Evolutionary conservation across 148 eudicot species (phyloP), one percentile per base, ranked within the genome.

Genomic region (Cornus suecica): DNA sequence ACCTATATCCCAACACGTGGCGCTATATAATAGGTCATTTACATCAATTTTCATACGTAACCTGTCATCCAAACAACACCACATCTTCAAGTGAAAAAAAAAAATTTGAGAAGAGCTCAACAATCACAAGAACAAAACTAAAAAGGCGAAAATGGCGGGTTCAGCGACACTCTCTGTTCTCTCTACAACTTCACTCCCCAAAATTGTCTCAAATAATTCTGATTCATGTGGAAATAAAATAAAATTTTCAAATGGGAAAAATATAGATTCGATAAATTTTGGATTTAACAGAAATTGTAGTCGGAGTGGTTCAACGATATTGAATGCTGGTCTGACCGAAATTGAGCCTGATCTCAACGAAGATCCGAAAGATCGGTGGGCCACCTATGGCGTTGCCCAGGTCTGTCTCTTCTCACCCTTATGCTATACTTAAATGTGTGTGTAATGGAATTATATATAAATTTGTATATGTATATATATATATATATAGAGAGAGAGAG

Each of bases 301-400:
- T 14, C 74, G 71, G 26, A 69, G 62, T 13, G 42, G 77, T 6
- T 60, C 75, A 34, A 84, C 83, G 52, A 84, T 84, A 77, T 76
- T 89, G 83, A 64, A 72, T 65, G 92, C 90, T 29, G 94, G 94
- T 56, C 60, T 94, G 45, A 74, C 98, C 6, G 89, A 91, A 42
- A 86, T 94, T 26, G 98, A 94, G 73, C 90, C 92, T 5, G 98
- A 94, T 27, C 79, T 94, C 54, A 91, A 91, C 74, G 98, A 94
- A 78, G 98, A 94, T 60, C 92, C 92, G 1, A 83, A 27, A 26
- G 98, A 94, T 72, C 86, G 89, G 32, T 88, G 97, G 97, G 90
- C 77, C 16, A 94, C 92, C 18, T 80, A 78, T 65, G 88, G 97
- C 34, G 76, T 94, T 41, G 76, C 67, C 31, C 31, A 77, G 25